Base-by-base conservation (phyloP, 345 rosid genomes). In the Salix suchowensis region DNA sequence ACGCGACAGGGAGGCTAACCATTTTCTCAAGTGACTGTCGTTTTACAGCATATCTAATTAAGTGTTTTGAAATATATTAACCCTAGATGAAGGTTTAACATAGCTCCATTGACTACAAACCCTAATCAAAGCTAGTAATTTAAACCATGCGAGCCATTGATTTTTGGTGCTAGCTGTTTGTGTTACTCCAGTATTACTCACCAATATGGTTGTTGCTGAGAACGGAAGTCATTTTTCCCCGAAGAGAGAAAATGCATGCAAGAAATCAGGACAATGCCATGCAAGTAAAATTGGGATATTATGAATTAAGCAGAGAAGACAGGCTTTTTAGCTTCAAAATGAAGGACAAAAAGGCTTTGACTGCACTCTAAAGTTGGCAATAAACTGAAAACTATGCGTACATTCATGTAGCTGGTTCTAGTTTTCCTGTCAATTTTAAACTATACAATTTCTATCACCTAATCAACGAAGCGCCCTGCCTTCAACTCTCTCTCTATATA, bases 321-420 rank as follows among this genome's bases (percentile, higher is more conserved):
- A 13, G 18, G 16, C 14, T 46, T 13, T 46, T 46, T 3, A 4
- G 13, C 50, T 46, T 46, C 50, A 14, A 46, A 28, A 64, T 36
- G 67, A 24, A 23, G 86, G 81, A 67, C 78, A 82, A 85, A 86
- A 81, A 77, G 74, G 81, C 97, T 93, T 93, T 82, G 87, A 89
- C 85, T 88, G 54, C 88, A 92, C 98, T 88, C 97, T 82, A 84
- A 75, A 84, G 85, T 82, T 74, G 90, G 87, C 90, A 65, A 88
- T 82, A 86, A 88, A 79, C 91, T 82, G 72, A 54, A 58, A 67
- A 74, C 28, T 34, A 52, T 24, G 16, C 6, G 9, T 24, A 58
- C 28, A 8, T 23, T 58, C 77, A 64, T 61, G 67, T 40, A 15
- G 37, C 19, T 73, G 46, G 62, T 62, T 65, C 62, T 28, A 21